Evolutionary conservation across 139 green algal species (phyloP).

Genomic region (Chlorella vulgaris): DNA sequence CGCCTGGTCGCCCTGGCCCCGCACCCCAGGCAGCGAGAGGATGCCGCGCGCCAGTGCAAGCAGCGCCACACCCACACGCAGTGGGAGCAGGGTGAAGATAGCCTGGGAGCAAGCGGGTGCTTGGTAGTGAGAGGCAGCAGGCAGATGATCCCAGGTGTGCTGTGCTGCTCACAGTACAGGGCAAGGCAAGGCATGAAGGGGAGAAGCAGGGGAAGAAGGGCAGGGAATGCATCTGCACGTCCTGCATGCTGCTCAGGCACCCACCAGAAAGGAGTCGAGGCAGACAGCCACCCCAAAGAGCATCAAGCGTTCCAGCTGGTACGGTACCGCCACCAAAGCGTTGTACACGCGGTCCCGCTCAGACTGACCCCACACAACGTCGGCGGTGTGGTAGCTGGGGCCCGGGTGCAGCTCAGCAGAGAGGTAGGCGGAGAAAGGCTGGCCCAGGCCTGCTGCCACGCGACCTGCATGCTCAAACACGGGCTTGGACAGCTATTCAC

Average conservation of each 20-base stretch:
- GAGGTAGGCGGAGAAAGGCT: slow-evolving; percentile 31
- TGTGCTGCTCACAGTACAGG: no score
- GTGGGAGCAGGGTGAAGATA: slow-evolving; percentile 77
- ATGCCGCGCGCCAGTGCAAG: slow-evolving; percentile 6
- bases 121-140: no score
- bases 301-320: slow-evolving; percentile 88
- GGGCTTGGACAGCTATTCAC: neutral
- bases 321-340: slow-evolving; percentile 84
- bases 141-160: no score
- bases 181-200: no score
- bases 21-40: neutral
- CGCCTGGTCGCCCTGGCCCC: neutral
- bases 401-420: slow-evolving; percentile 36
- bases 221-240: no score
- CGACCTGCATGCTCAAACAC: neutral
- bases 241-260: neutral
- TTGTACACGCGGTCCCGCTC: slow-evolving; percentile 88
- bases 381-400: slow-evolving; percentile 55
- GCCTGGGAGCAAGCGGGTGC: slow-evolving; percentile 53
- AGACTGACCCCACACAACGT: slow-evolving; percentile 78
- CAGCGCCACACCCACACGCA: slow-evolving; percentile 53
- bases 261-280: slow-evolving; percentile 77
- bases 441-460: neutral
- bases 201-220: no score
- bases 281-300: slow-evolving; percentile 75